These are phyloP conservation scores for Euphorbia schlechtendalii DNA, from an alignment of 441 rosid genomes.

Conservation along the genomic window DNA sequence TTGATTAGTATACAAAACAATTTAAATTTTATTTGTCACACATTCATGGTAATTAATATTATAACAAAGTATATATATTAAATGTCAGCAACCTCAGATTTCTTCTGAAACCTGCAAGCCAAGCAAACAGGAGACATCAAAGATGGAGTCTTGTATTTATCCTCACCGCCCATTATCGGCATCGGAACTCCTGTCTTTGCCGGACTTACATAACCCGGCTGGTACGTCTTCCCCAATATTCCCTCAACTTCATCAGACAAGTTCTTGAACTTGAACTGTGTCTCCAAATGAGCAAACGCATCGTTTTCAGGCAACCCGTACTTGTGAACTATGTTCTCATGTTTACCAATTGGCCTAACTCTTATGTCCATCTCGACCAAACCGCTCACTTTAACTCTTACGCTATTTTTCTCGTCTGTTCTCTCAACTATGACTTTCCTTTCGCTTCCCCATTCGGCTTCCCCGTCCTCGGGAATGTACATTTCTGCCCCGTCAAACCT, in stretches of 20 bases:
- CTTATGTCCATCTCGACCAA: constrained; percentile 51
- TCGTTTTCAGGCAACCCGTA: constrained; percentile 62
- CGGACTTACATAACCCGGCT: constrained; percentile 62
- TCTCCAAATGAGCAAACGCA: constrained; percentile 81
- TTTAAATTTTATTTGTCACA: no score
- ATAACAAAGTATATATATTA: no score
- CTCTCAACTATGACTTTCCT: constrained; percentile 51
- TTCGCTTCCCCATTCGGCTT: constrained; percentile 49
- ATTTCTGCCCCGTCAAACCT: constrained; percentile 40
- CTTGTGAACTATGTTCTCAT: constrained; percentile 65
- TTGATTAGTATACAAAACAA: constrained; percentile 3
- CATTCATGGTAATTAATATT: no score
- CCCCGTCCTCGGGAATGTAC: constrained; percentile 39
- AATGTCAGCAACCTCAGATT: constrained; percentile 17
- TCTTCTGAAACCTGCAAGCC: constrained; percentile 52
- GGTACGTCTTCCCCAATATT: constrained; percentile 74
- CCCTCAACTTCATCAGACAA: constrained; percentile 65
- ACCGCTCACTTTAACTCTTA: constrained; percentile 48
- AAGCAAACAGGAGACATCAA: constrained; percentile 54
- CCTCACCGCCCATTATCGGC: constrained; percentile 93
- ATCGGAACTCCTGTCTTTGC: constrained; percentile 69
- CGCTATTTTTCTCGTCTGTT: constrained; percentile 54
- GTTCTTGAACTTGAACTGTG: constrained; percentile 57
- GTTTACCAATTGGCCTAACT: constrained; percentile 57
- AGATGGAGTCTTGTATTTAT: constrained; percentile 66